phyloP scores from a whole-genome alignment of 306 rosid species.

The Pyrus betulifolia region DNA sequence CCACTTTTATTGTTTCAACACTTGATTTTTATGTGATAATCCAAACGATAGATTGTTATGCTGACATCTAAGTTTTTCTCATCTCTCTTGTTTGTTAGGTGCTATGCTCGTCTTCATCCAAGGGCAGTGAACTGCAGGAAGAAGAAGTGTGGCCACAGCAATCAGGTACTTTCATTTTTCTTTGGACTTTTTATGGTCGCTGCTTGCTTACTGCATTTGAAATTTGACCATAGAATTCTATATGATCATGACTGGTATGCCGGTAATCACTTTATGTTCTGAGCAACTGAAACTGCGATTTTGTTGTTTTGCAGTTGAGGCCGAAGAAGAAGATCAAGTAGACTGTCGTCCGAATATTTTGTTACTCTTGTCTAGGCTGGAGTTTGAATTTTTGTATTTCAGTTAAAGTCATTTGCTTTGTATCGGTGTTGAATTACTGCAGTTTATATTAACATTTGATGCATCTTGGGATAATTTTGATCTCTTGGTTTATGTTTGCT shows the following conservation, averaged over 20 bases:
- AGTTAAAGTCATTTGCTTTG: not conserved
- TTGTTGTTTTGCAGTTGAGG: slow-evolving; percentile 50
- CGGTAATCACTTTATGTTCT: not conserved
- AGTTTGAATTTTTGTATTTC: not conserved
- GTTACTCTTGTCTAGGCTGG: not conserved
- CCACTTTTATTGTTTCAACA: not conserved
- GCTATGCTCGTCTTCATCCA: slow-evolving; percentile 78
- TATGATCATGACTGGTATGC: not conserved
- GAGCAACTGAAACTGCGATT: not conserved
- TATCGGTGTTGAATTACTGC: not conserved
- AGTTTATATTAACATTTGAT: not conserved
- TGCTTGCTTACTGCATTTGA: too few species aligned
- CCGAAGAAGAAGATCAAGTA: slow-evolving; percentile 87
- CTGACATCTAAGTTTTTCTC: not conserved
- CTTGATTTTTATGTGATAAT: not conserved
- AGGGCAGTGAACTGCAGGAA: slow-evolving; percentile 81
- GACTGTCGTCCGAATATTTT: not conserved
- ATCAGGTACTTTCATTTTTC: slow-evolving; percentile 39
- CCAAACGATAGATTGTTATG: not conserved
- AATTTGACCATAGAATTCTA: not conserved
- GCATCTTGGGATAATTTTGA: not conserved
- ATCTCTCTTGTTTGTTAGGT: slow-evolving; percentile 21
- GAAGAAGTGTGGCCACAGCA: slow-evolving; percentile 81
- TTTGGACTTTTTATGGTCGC: not conserved
- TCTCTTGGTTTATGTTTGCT: not conserved